phyloP scores from a whole-genome alignment of 768 basidiomycete species.

The Rhodosporidiobolus odoratus region DNA sequence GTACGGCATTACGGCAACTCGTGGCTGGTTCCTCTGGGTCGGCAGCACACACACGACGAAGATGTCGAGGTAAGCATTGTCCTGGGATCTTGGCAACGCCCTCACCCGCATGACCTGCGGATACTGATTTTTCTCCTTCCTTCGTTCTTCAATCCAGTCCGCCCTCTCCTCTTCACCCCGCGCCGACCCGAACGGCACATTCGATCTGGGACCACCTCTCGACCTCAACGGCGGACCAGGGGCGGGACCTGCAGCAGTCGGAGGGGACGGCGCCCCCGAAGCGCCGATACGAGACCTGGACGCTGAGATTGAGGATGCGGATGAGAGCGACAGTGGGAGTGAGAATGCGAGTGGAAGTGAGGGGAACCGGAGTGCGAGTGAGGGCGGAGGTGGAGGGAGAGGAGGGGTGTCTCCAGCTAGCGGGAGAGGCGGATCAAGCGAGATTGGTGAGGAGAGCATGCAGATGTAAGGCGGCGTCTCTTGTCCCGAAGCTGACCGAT shows the following conservation, averaged over 20 bases:
- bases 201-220: background rate
- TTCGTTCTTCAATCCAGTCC: background rate
- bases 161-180: conserved; percentile 5
- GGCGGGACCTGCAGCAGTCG: background rate
- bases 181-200: background rate
- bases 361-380: background rate
- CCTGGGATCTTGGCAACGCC: no score
- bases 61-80: conserved; percentile 20
- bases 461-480: background rate
- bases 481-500: background rate
- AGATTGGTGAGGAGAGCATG: conserved; percentile 1
- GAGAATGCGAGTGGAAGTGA: background rate
- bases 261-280: background rate
- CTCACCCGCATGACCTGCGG: no score
- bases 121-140: no score
- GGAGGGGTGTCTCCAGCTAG: background rate
- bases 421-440: background rate
- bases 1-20: conserved; percentile 21
- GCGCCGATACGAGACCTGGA: conserved; percentile 24
- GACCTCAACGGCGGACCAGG: background rate
- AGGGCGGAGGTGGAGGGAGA: background rate
- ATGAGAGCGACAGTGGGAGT: background rate
- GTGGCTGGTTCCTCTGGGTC: conserved; percentile 32
- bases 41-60: conserved; percentile 30
- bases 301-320: conserved; percentile 36